Percentiles rank a stretch among this genome's conserved stretches.
phyloP scores from a whole-genome alignment of 2,329 filamentous ascomycete species.

The Neonectria neomacrospora region DNA sequence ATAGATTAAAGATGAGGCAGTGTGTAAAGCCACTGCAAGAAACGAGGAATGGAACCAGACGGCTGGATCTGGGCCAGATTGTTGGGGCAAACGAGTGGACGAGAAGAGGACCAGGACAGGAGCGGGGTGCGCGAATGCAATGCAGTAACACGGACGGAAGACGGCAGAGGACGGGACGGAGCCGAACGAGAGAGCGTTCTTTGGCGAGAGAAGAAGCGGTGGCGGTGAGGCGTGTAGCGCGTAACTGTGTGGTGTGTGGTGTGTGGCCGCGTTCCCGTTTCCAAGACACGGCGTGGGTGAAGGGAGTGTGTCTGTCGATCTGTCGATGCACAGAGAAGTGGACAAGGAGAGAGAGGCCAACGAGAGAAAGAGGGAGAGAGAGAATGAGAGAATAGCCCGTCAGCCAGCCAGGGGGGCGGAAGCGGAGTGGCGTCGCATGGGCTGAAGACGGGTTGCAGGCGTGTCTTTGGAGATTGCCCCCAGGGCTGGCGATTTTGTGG shows the following conservation, averaged over 20 bases:
- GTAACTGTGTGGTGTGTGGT: background rate
- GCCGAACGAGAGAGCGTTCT: background rate
- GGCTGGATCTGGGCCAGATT: slow-evolving; percentile 20
- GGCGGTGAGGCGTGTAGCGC: background rate
- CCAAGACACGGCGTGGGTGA: background rate
- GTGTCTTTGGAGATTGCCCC: slow-evolving; percentile 11
- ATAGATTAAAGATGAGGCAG: slow-evolving; percentile 29
- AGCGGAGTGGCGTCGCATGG: slow-evolving; percentile 4
- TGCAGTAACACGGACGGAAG: slow-evolving; percentile 10
- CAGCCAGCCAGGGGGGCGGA: slow-evolving; percentile 1
- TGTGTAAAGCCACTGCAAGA: slow-evolving; percentile 20
- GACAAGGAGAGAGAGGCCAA: background rate
- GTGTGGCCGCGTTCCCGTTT: background rate
- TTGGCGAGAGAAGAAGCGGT: background rate
- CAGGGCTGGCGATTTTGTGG: slow-evolving; percentile 25
- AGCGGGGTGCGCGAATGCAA: slow-evolving; percentile 16
- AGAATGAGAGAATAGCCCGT: slow-evolving; percentile 2
- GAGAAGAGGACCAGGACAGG: slow-evolving; percentile 11
- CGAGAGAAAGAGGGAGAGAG: slow-evolving; percentile 2
- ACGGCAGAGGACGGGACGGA: slow-evolving; percentile 6
- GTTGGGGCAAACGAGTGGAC: slow-evolving; percentile 20
- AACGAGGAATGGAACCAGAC: slow-evolving; percentile 11
- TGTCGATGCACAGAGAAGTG: background rate
- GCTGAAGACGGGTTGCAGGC: slow-evolving; percentile 6
- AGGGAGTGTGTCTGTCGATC: background rate